Base-by-base conservation (phyloP, 2,329 filamentous ascomycete species). In the Cladosporium sphaerospermum region DNA sequence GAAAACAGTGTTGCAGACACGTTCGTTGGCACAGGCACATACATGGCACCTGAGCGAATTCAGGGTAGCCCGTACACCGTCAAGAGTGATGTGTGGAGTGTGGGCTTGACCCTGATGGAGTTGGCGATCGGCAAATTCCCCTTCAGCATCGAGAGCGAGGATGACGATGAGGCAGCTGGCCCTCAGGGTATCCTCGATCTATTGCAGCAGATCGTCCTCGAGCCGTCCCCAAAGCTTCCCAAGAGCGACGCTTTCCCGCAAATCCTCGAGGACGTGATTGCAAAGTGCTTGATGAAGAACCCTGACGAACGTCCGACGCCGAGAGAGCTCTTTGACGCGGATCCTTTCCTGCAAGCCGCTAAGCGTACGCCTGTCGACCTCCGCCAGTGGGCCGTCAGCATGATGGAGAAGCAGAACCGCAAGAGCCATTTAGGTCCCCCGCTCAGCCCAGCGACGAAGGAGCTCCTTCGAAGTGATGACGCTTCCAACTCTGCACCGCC, bases 71-170 rank as follows among this genome's bases (percentile, higher is more conserved):
- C 89, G 64, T 99, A 99, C 72, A 96, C 92, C 0, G 92, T 99
- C 64, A 96, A 96, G 71, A 96, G 91, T 10, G 93, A 99, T 69
- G 93, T 99, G 3, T 99, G 93, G 93, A 96, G 91, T 79, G 95
- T 96, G 58, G 93, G 93, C 32, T 76, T 99, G 60, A 86, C 86
- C 0, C 84, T 99, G 57, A 97, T 99, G 91, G 93, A 99, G 72
- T 75, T 99, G 61, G 93, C 93, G 33, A 96, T 99, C 66, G 93
- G 93, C 60, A 91, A 95, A 66, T 99, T 99, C 66, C 93, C 93
- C 1, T 99, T 99, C 68, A 89, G 83, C 62, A 89, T 95, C 53
- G 86, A 91, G 58, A 85, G 85, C 50, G 89, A 87, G 2, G 81
- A 81, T 51, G 80, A 81, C 55, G 78, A 83, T 54, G 83, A 84